phyloP scores from a whole-genome alignment of 2,329 filamentous ascomycete genomes.

The Paracoccidioides brasiliensis region DNA sequence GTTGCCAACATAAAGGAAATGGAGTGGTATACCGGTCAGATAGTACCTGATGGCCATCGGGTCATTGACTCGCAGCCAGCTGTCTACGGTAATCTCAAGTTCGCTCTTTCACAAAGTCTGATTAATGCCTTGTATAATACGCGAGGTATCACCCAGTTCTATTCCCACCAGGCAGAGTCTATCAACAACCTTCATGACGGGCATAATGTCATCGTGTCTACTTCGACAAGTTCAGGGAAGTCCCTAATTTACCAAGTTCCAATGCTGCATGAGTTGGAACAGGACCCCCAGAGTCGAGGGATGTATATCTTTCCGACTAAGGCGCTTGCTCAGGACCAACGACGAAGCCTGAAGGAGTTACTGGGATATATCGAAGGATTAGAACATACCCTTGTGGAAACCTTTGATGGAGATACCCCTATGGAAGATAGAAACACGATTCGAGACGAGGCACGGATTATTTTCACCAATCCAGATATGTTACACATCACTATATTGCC shows the following conservation, averaged over 20 bases:
- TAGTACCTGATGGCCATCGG: conserved; percentile 83
- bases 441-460: conserved; percentile 76
- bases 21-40: conserved; percentile 82
- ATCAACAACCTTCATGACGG: conserved; percentile 78
- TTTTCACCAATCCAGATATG: conserved; percentile 98
- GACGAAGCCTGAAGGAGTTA: conserved; percentile 73
- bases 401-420: conserved; percentile 89
- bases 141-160: conserved; percentile 71
- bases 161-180: conserved; percentile 84
- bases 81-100: conserved; percentile 70
- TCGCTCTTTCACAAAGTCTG: conserved; percentile 73
- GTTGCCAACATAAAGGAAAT: conserved; percentile 67
- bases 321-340: conserved; percentile 87
- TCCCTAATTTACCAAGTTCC: conserved; percentile 97
- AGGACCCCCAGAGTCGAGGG: conserved; percentile 61
- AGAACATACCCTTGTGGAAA: conserved; percentile 68
- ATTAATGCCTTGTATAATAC: conserved; percentile 97
- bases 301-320: conserved; percentile 99
- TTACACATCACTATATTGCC: conserved; percentile 87
- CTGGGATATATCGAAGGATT: conserved; percentile 67
- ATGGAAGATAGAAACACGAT: conserved; percentile 67
- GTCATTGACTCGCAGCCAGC: conserved; percentile 78
- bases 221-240: conserved; percentile 92
- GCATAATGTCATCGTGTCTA: conserved; percentile 79
- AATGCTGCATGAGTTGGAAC: conserved; percentile 73